Percentiles rank a stretch among this genome's conserved stretches.
Conservation (phyloP, 164 flowering plant species). For the Vitis amurensis region DNA sequence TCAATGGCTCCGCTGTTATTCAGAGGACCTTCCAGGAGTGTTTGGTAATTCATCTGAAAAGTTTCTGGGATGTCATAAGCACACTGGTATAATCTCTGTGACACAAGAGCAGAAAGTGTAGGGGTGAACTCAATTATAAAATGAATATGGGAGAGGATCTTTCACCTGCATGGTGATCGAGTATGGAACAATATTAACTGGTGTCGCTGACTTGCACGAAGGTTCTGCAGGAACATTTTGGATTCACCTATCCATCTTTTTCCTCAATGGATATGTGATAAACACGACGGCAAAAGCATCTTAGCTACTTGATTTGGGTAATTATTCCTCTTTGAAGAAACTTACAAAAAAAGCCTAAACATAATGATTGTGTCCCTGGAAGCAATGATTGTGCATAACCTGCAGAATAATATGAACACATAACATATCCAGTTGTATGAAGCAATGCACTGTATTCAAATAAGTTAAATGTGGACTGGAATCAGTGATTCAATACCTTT, state of each 20-base stretch:
- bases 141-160: conserved; percentile 4
- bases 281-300: conserved; percentile 1
- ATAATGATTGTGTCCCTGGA: conserved; percentile 3
- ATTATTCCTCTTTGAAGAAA: conserved; percentile 9
- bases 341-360: conserved; percentile 11
- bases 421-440: not conserved
- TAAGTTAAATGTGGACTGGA: too few species aligned
- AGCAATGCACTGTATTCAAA: not conserved
- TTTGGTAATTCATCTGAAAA: not conserved
- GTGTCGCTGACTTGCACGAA: conserved; percentile 20
- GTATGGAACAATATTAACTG: conserved; percentile 25
- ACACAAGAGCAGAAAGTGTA: not conserved
- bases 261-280: not conserved
- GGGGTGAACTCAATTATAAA: not conserved
- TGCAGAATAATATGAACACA: not conserved
- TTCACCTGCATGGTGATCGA: not conserved
- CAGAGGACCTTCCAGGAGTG: not conserved
- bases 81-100: not conserved
- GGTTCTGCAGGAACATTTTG: not conserved
- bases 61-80: not conserved
- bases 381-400: not conserved
- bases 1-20: not conserved
- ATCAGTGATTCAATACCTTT: not conserved
- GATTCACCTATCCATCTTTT: not conserved
- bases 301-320: conserved; percentile 9